Conservation (phyloP, 2,329 filamentous ascomycete species). For the Purpureocillium takamizusanense region DNA sequence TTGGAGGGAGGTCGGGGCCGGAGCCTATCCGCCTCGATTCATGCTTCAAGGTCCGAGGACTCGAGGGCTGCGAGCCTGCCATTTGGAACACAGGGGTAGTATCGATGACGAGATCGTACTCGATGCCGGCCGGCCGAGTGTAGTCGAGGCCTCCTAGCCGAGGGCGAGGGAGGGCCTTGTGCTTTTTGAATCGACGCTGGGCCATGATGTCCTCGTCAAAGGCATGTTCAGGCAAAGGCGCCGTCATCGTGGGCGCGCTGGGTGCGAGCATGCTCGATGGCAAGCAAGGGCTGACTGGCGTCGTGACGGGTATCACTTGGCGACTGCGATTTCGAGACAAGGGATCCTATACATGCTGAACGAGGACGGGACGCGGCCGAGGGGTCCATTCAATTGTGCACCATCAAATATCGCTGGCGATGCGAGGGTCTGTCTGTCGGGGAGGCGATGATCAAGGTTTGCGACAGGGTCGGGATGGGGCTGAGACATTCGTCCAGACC, state of each 20-base stretch:
- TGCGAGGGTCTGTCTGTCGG: background rate
- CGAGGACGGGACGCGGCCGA: constrained; percentile 1
- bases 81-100: constrained; percentile 14
- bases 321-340: constrained; percentile 9
- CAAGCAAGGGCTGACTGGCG: constrained; percentile 1
- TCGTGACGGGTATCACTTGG: constrained; percentile 5
- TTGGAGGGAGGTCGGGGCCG: constrained; percentile 49
- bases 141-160: constrained; percentile 14
- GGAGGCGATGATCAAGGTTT: background rate
- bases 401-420: too few relatives aligned
- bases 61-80: constrained; percentile 23
- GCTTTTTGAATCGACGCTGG: constrained; percentile 34
- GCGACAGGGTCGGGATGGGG: too few relatives aligned
- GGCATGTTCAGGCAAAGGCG: constrained; percentile 17
- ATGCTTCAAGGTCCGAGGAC: constrained; percentile 30
- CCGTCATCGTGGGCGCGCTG: constrained; percentile 22
- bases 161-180: constrained; percentile 33
- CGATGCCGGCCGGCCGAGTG: constrained; percentile 14
- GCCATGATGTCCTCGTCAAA: constrained; percentile 16
- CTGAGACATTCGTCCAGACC: too few relatives aligned
- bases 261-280: constrained; percentile 17
- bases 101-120: constrained; percentile 17
- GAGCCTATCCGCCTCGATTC: constrained; percentile 31
- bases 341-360: constrained; percentile 12
- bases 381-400: too few relatives aligned